Evolutionary conservation across 129 eudicot species (phyloP).

Genomic region (Lactuca saligna): DNA sequence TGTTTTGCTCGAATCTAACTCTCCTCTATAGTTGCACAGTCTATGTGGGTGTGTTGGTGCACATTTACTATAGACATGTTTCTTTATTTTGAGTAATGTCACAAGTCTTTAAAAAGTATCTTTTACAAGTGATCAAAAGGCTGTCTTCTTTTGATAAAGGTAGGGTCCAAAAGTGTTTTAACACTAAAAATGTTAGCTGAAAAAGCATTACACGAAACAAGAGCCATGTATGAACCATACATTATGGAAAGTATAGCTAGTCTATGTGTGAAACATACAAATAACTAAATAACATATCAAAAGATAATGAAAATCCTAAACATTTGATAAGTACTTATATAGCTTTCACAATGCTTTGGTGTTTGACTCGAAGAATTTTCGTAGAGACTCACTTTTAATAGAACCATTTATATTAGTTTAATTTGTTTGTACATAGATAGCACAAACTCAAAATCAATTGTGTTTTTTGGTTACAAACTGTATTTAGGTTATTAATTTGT

Average conservation of each 20-base stretch:
- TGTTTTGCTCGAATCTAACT: not conserved
- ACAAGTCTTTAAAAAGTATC: not conserved
- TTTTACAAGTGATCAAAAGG: not conserved
- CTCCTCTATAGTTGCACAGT: not conserved
- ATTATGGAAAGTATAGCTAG: not conserved
- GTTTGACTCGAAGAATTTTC: too few species aligned
- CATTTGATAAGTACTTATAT: not conserved
- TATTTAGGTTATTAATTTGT: too few species aligned
- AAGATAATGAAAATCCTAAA: too few species aligned
- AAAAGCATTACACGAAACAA: not conserved
- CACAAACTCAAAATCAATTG: too few species aligned
- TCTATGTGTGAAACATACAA: not conserved
- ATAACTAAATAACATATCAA: not conserved
- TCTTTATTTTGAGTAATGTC: not conserved
- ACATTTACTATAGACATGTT: not conserved
- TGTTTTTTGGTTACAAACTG: too few species aligned
- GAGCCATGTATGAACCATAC: not conserved
- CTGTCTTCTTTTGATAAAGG: not conserved
- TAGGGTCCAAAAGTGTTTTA: not conserved
- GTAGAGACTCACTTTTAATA: too few species aligned
- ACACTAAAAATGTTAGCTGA: not conserved
- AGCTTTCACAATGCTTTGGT: too few species aligned
- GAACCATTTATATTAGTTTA: too few species aligned
- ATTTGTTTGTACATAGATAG: too few species aligned
- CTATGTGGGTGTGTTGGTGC: not conserved